These are phyloP conservation scores for Cryphonectria carpinicola DNA, from an alignment of 2,329 filamentous ascomycete genomes.

Conservation along the genomic window DNA sequence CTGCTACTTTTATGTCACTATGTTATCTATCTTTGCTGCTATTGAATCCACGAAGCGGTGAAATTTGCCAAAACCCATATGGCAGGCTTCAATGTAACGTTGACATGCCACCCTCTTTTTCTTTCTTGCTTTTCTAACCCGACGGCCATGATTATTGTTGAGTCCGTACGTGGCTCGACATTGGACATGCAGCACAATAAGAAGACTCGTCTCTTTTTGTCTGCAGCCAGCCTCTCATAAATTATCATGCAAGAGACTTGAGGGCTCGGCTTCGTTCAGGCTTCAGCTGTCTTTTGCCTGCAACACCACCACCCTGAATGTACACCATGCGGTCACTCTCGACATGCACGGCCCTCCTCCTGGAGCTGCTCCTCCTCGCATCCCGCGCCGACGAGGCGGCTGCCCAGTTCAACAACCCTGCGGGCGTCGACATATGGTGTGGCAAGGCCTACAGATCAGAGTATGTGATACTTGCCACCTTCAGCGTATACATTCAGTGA, in stretches of 20 bases:
- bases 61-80: conserved; percentile 6
- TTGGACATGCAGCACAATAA: not conserved
- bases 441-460: conserved; percentile 26
- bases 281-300: not conserved
- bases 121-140: not conserved
- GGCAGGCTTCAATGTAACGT: conserved; percentile 8
- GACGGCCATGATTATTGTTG: not conserved
- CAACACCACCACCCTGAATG: not conserved
- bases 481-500: not conserved
- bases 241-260: not conserved
- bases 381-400: not conserved
- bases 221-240: not conserved
- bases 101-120: not conserved
- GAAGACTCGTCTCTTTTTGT: not conserved
- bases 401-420: conserved; percentile 29
- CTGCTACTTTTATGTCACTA: not conserved
- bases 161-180: not conserved
- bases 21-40: not conserved
- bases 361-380: conserved; percentile 9
- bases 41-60: not conserved
- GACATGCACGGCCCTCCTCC: conserved; percentile 11
- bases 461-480: conserved; percentile 4
- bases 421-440: conserved; percentile 29
- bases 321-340: conserved; percentile 4
- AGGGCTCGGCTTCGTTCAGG: not conserved